Base-by-base conservation (phyloP, 2,329 filamentous ascomycete species). In the Zelopaecilomyces penicillatus region DNA sequence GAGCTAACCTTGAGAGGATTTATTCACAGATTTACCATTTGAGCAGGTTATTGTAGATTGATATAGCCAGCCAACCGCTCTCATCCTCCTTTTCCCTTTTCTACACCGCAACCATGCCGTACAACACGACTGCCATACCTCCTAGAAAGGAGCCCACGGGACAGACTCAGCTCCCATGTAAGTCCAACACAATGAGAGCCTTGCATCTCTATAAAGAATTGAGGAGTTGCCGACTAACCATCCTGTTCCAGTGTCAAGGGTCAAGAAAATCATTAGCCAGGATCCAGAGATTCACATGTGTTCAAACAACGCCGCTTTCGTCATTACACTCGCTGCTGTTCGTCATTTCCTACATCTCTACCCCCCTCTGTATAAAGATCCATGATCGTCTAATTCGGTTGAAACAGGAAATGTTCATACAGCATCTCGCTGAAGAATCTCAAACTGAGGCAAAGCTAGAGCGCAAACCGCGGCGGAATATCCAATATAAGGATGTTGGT, bases 401-500 rank as follows among this genome's bases (percentile, higher is more conserved):
- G 5, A 30, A 9, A 12, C 46, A 90, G 84, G 93, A 98, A 68
- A 83, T 95, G 76, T 97, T 98, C 69, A 83, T 98, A 54, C 88
- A 95, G 64, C 85, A 97, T 63, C 78, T 98, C 28, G 82, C 90
- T 19, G 78, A 85, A 50, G 86, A 94, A 63, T 83, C 85, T 28
- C 83, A 95, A 62, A 90, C 86, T 57, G 86, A 95, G 57, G 85
- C 90, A 56, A 94, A 93, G 60, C 78, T 89, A 1, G 93, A 97
- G 66, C 80, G 85, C 56, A 97, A 97, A 64, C 91, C 91, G 5
- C 78, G 93, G 45, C 82, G 90, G 49, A 96, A 94, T 59, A 85
- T 98, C 50, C 93, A 97, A 64, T 98, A 98, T 71, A 87, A 87
- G 60, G 93, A 98, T 65, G 76, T 98, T 36, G 84, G 86, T 89